These are phyloP conservation scores for Sclerotiophoma versabilis DNA, from an alignment of 2,329 filamentous ascomycete species.

Conservation along the genomic window DNA sequence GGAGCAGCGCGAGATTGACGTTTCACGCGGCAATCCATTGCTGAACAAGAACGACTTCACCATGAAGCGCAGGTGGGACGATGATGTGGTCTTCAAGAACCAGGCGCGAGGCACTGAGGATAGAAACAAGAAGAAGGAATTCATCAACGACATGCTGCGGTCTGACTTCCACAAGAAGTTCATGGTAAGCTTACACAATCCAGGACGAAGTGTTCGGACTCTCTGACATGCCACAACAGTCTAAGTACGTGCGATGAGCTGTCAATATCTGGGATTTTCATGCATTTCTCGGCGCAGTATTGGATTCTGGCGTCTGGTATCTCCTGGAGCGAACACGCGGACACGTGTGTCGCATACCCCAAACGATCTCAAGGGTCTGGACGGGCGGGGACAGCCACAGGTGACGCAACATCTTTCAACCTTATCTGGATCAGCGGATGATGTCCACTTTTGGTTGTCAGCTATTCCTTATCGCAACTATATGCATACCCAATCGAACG, in stretches of 20 bases:
- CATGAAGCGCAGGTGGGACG: constrained; percentile 93
- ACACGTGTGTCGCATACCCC: constrained; percentile 33
- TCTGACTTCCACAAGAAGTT: constrained; percentile 98
- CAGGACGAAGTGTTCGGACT: neutral
- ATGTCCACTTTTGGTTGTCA: constrained; percentile 25
- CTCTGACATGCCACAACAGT: constrained; percentile 33
- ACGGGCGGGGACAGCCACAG: constrained; percentile 22
- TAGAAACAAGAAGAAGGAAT: constrained; percentile 89
- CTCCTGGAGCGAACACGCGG: constrained; percentile 19
- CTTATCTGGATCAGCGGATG: constrained; percentile 48
- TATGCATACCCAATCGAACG: constrained; percentile 24
- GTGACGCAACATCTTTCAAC: constrained; percentile 28
- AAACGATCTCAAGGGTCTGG: constrained; percentile 19
- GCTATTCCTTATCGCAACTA: constrained; percentile 31
- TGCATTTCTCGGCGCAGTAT: constrained; percentile 11
- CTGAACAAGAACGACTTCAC: constrained; percentile 89
- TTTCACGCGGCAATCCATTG: constrained; percentile 90
- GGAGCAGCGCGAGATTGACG: constrained; percentile 83
- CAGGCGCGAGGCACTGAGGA: constrained; percentile 95
- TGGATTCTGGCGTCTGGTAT: constrained; percentile 21
- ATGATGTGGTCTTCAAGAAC: constrained; percentile 99
- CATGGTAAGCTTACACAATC: constrained; percentile 66
- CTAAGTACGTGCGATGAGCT: constrained; percentile 49
- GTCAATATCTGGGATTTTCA: constrained; percentile 2
- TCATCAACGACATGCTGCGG: constrained; percentile 93